Percentiles rank a stretch among this genome's conserved stretches.
These are phyloP conservation scores for Papiliotrema terrestris DNA, from an alignment of 1,284 basidiomycete species.

Conservation along the genomic window DNA sequence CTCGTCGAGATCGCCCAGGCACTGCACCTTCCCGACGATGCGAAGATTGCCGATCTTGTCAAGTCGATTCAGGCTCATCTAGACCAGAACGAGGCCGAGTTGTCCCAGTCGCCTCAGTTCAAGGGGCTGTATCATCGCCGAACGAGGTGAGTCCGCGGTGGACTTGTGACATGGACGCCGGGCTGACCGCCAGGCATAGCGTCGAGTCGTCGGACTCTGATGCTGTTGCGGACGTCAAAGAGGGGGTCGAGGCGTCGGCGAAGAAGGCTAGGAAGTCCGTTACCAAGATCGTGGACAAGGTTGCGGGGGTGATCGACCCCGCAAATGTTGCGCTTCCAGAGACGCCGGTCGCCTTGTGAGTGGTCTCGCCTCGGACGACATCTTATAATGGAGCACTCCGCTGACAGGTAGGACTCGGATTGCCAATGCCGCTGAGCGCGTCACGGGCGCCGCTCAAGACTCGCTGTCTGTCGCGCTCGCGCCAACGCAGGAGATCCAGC, in stretches of 20 bases:
- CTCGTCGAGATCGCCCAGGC: constrained; percentile 42
- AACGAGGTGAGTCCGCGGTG: constrained; percentile 1
- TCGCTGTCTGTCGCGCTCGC: constrained; percentile 16
- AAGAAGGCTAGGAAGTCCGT: constrained; percentile 29
- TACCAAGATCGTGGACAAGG: constrained; percentile 30
- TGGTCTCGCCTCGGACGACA: background rate
- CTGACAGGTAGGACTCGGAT: background rate
- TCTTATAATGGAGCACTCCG: background rate
- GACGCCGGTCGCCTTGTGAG: constrained; percentile 29
- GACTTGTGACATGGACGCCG: background rate
- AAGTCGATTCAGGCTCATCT: constrained; percentile 37
- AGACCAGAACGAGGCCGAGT: constrained; percentile 24
- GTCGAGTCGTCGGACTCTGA: constrained; percentile 26
- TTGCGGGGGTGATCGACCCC: constrained; percentile 28
- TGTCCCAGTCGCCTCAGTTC: constrained; percentile 27
- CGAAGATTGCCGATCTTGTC: constrained; percentile 24
- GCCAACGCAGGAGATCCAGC: constrained; percentile 10
- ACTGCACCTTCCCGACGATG: constrained; percentile 26
- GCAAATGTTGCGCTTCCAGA: constrained; percentile 41
- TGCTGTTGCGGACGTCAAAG: constrained; percentile 23
- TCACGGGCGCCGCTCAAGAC: background rate
- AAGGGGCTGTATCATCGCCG: constrained; percentile 40
- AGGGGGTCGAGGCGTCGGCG: constrained; percentile 8
- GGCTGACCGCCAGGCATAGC: constrained; percentile 3
- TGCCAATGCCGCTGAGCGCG: background rate